These are phyloP conservation scores for Auriscalpium microsporum DNA, from an alignment of 768 basidiomycete genomes.

Conservation along the genomic window DNA sequence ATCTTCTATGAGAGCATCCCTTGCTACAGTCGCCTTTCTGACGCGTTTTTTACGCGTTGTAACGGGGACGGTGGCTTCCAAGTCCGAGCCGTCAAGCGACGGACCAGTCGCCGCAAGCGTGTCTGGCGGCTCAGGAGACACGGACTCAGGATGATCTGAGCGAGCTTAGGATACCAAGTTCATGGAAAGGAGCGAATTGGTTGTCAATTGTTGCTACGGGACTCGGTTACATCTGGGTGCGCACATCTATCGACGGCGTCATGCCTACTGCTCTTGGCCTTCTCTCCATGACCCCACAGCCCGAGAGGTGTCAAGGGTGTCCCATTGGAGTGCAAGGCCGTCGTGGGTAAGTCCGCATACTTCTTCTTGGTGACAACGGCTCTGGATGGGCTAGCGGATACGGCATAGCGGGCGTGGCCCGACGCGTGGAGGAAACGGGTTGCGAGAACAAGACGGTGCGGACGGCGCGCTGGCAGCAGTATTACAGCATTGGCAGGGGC, in stretches of 20 bases:
- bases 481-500: not conserved
- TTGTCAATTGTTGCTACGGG: not conserved
- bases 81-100: no score
- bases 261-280: not conserved
- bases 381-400: not conserved
- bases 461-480: not conserved
- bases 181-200: not conserved
- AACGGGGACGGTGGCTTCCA: not conserved
- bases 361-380: slow-evolving; percentile 38
- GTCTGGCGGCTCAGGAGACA: no score
- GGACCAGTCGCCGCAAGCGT: no score
- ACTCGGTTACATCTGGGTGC: not conserved
- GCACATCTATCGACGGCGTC: slow-evolving; percentile 1
- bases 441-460: not conserved
- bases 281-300: slow-evolving; percentile 32
- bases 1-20: not conserved
- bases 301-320: slow-evolving; percentile 32
- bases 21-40: not conserved
- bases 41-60: not conserved
- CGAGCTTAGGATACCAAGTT: no score
- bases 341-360: slow-evolving; percentile 49
- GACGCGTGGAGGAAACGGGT: not conserved
- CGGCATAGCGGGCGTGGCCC: not conserved
- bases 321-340: slow-evolving; percentile 36
- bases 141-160: no score